Base-by-base conservation (phyloP, 2,329 filamentous ascomycete species). In the Chalaropsis ovoidea region DNA sequence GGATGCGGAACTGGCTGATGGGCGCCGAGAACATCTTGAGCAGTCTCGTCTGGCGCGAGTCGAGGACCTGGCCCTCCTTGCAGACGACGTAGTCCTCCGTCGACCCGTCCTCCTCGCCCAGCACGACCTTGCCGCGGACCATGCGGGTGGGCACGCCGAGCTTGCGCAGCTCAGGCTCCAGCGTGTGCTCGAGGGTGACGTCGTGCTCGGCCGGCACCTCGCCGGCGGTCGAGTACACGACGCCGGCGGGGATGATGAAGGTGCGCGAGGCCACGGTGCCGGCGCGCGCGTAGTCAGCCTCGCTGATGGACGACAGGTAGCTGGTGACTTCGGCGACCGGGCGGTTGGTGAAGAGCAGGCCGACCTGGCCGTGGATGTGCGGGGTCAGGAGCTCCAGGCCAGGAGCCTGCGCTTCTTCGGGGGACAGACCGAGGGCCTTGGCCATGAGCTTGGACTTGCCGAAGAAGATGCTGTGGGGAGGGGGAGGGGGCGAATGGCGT, bases 401-500 rank as follows among this genome's bases (percentile, higher is more conserved):
- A 56, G 89, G 84, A 70, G 90, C 88, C 76, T 89, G 83, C 77
- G 92, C 90, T 72, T 90, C 88, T 73, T 89, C 87, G 70, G 86
- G 81, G 64, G 81, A 86, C 69, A 83, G 83, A 73, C 94, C 94
- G 31, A 99, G 87, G 66, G 94, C 92, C 78, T 94, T 93, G 72
- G 89, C 86, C 91, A 97, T 97, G 76, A 99, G 92, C 79, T 97
- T 97, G 68, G 93, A 97, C 81, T 97, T 99, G 78, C 93, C 94
- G 77, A 96, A 97, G 85, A 97, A 97, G 75, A 99, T 80, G 71
- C 92, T 94, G 8, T 17, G 39, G 58, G 67, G 42, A 17, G 54
- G 65, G 49, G n/a, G 22, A 52, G 65, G 49, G n/a, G 22, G 39
- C 27, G 8, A 39, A 22, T 15, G 54, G 24, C 17, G 41, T 15